Conservation (phyloP, 306 rosid species). For the Sechiopsis laciniata region DNA sequence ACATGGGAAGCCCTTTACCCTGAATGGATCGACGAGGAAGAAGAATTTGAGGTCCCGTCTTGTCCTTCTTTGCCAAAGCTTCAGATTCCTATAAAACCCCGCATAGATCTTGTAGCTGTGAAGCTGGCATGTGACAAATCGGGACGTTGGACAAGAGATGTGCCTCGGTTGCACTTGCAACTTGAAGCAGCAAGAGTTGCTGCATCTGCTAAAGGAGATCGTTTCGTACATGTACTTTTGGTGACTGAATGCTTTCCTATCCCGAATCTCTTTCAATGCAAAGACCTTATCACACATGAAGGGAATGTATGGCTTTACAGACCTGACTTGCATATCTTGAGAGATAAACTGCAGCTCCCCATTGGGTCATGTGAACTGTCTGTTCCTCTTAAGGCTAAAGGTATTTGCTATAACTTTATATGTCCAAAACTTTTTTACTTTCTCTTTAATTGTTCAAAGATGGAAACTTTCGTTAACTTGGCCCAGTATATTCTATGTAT, state of each 20-base stretch:
- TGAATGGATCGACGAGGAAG: constrained; percentile 96
- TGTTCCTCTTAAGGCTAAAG: constrained; percentile 76
- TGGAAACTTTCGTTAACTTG: neutral
- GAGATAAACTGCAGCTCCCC: constrained; percentile 66
- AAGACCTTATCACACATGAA: constrained; percentile 53
- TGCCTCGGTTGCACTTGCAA: constrained; percentile 82
- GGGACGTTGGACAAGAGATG: constrained; percentile 77
- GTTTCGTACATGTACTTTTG: constrained; percentile 56
- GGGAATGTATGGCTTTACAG: constrained; percentile 73
- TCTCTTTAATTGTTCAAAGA: neutral
- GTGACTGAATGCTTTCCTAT: constrained; percentile 66
- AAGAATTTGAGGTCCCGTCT: constrained; percentile 73
- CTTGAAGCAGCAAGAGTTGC: constrained; percentile 84
- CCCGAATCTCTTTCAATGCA: constrained; percentile 68
- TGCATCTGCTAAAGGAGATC: constrained; percentile 58
- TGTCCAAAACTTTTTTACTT: neutral
- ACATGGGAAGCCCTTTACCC: constrained; percentile 76
- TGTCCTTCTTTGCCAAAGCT: constrained; percentile 69
- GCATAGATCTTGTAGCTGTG: constrained; percentile 71
- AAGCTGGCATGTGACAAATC: constrained; percentile 78
- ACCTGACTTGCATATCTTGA: constrained; percentile 50
- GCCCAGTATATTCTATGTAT: neutral
- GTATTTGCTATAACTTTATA: constrained; percentile 32
- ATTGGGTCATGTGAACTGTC: constrained; percentile 79
- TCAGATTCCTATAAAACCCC: constrained; percentile 53